These are phyloP conservation scores for Puccinia brachypodii DNA, from an alignment of 1,284 basidiomycete species.

Conservation along the genomic window DNA sequence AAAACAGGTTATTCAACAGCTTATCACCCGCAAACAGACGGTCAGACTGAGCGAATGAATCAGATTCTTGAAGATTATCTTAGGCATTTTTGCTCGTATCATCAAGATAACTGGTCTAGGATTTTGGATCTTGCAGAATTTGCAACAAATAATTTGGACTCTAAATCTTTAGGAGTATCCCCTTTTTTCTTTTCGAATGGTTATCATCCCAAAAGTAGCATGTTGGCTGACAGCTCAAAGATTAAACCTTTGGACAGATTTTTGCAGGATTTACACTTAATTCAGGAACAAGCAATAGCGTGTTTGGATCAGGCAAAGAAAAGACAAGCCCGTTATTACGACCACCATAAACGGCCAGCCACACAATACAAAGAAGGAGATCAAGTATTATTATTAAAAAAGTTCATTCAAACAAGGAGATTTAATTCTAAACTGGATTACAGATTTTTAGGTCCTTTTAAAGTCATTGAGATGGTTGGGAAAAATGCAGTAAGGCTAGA, in stretches of 20 bases:
- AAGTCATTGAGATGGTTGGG: not conserved
- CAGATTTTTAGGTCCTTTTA: not conserved
- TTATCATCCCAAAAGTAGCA: not conserved
- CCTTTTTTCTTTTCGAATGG: not conserved
- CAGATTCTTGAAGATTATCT: slow-evolving; percentile 46
- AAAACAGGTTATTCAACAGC: not conserved
- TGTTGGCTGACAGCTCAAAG: not conserved
- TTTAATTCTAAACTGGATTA: slow-evolving; percentile 12
- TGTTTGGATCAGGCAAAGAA: not conserved
- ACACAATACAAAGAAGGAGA: not conserved
- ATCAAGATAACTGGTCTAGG: slow-evolving; percentile 52
- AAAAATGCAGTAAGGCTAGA: not conserved
- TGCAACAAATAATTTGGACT: slow-evolving; percentile 54
- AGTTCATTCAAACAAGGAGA: not conserved
- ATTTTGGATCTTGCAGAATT: slow-evolving; percentile 56
- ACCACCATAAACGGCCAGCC: not conserved
- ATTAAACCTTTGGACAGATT: not conserved
- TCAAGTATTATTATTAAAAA: not conserved
- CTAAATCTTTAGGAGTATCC: not conserved
- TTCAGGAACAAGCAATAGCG: not conserved
- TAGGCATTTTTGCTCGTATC: slow-evolving; percentile 46
- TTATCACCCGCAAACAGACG: slow-evolving; percentile 31
- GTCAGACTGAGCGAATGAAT: slow-evolving; percentile 7
- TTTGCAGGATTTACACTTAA: not conserved
- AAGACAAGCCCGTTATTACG: not conserved